A percentile compares a stretch with the other conserved stretches of the same genome.
phyloP scores from a whole-genome alignment of 345 rosid species.

The Eucalyptus coolabah region DNA sequence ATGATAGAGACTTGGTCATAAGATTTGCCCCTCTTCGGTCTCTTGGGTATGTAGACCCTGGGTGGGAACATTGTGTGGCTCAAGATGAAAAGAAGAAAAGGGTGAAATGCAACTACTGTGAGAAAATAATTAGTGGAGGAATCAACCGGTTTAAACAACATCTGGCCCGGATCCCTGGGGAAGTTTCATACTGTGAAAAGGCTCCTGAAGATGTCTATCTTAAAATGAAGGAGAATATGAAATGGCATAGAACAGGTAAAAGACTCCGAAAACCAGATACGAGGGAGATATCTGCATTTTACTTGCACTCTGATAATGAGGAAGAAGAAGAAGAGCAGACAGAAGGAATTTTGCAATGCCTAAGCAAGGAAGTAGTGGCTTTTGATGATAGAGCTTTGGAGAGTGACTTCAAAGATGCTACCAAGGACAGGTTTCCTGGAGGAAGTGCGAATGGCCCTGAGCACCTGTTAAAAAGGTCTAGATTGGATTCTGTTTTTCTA shows the following conservation, averaged over 20 bases:
- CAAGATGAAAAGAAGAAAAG: conserved; percentile 33
- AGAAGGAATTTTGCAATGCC: conserved; percentile 2
- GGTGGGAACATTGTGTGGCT: conserved; percentile 40
- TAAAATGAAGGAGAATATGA: conserved; percentile 36
- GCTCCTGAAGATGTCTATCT: conserved; percentile 36
- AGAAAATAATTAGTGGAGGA: conserved; percentile 39
- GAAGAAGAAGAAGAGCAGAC: conserved; percentile 17
- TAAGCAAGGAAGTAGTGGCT: background rate
- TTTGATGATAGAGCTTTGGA: conserved; percentile 3
- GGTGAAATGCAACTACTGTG: conserved; percentile 40
- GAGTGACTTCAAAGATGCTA: conserved; percentile 2
- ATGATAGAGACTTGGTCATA: background rate
- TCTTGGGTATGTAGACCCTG: conserved; percentile 35
- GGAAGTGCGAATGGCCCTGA: conserved; percentile 1
- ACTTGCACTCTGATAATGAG: conserved; percentile 14
- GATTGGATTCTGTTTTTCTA: conserved; percentile 23
- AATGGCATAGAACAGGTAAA: conserved; percentile 34
- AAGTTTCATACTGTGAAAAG: conserved; percentile 29
- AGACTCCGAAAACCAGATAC: conserved; percentile 8
- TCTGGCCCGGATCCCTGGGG: conserved; percentile 39
- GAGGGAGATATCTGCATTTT: conserved; percentile 8
- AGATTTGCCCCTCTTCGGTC: conserved; percentile 22
- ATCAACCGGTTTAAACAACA: conserved; percentile 42
- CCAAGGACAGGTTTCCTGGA: background rate
- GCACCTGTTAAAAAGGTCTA: conserved; percentile 12